Conservation (phyloP, 2,329 filamentous ascomycete species). For the Beauveria brongniartii region DNA sequence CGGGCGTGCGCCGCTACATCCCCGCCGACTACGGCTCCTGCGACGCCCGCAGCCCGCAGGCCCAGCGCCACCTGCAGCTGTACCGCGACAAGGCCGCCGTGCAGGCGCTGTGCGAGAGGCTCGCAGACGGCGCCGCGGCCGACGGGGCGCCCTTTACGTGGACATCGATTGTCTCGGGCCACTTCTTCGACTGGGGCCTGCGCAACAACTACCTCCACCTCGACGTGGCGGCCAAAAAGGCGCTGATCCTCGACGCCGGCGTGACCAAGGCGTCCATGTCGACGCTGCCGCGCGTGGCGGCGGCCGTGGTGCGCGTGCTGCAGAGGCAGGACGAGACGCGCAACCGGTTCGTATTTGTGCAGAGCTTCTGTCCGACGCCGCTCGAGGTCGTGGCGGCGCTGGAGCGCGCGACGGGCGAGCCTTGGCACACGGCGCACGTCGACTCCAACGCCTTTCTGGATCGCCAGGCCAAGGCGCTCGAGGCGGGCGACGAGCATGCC, state of each 20-base stretch:
- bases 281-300: conserved; percentile 39
- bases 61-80: conserved; percentile 23
- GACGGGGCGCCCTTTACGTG: conserved; percentile 41
- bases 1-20: conserved; percentile 54
- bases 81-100: conserved; percentile 28
- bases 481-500: conserved; percentile 29
- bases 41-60: conserved; percentile 28
- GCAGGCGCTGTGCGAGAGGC: conserved; percentile 22
- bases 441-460: conserved; percentile 33
- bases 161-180: conserved; percentile 35
- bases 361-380: conserved; percentile 40
- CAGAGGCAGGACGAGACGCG: conserved; percentile 40
- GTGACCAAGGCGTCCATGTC: conserved; percentile 39
- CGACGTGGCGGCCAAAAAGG: conserved; percentile 33
- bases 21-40: conserved; percentile 48
- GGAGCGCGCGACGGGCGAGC: conserved; percentile 40
- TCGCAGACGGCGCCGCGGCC: conserved; percentile 16
- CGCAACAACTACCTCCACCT: conserved; percentile 30
- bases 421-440: conserved; percentile 25
- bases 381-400: conserved; percentile 37
- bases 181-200: conserved; percentile 43
- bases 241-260: conserved; percentile 44
- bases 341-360: conserved; percentile 41
- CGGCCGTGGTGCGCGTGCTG: conserved; percentile 42
- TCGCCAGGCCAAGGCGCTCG: conserved; percentile 28